Evolutionary conservation across 1,139 yeast genomes (phyloP).

Genomic region (Candida buenavistaensis): DNA sequence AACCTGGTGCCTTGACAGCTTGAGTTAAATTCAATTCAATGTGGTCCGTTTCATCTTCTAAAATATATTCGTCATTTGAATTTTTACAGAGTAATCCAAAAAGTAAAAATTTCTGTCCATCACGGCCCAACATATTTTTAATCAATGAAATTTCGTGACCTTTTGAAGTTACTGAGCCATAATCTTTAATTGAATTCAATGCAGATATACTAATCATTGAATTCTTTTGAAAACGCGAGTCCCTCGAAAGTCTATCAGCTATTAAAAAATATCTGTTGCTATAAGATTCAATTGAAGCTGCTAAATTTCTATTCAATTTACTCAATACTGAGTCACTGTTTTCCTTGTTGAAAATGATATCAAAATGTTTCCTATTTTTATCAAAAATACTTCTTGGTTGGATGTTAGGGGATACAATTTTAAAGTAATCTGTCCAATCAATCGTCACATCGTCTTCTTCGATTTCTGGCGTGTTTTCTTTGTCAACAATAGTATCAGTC

Average conservation of each 20-base stretch:
- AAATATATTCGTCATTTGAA: slow-evolving; percentile 63
- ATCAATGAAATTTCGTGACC: slow-evolving; percentile 67
- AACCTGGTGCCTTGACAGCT: slow-evolving; percentile 62
- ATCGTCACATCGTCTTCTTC: slow-evolving; percentile 24
- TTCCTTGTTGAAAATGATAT: slow-evolving; percentile 23
- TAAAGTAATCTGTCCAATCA: slow-evolving; percentile 75
- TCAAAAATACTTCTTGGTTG: slow-evolving; percentile 74
- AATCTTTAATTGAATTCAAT: slow-evolving; percentile 24
- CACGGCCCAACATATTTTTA: slow-evolving; percentile 83
- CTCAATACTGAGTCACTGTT: slow-evolving; percentile 10
- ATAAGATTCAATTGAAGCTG: slow-evolving; percentile 28
- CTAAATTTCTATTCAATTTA: slow-evolving; percentile 20
- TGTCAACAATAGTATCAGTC: slow-evolving; percentile 34
- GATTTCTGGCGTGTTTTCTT: slow-evolving; percentile 7
- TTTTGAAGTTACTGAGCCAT: slow-evolving; percentile 14
- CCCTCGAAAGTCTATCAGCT: slow-evolving; percentile 70
- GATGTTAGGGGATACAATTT: slow-evolving; percentile 59
- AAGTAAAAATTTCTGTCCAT: slow-evolving; percentile 70
- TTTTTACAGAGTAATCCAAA: slow-evolving; percentile 74
- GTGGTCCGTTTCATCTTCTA: slow-evolving; percentile 81
- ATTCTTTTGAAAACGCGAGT: slow-evolving; percentile 66
- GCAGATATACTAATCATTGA: slow-evolving; percentile 41
- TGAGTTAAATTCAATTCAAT: slow-evolving; percentile 73
- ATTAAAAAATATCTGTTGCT: slow-evolving; percentile 56
- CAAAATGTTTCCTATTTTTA: slow-evolving; percentile 63